Evolutionary conservation across 2,329 filamentous ascomycete species (phyloP).

Genomic region (Epichloe sylvatica): DNA sequence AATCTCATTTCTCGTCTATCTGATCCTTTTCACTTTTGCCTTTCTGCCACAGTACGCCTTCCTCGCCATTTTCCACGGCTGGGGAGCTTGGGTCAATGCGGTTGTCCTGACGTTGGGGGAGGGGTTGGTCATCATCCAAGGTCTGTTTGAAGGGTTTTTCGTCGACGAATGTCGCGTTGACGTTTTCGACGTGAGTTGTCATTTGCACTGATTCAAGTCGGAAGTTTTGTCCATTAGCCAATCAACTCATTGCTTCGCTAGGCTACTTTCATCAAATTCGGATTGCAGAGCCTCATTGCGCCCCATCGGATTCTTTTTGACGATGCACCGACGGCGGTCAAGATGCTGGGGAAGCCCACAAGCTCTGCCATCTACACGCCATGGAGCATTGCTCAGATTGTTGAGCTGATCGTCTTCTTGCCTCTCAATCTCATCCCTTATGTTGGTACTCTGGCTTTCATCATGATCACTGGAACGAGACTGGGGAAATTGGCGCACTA

Average conservation of each 20-base stretch:
- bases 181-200: constrained; percentile 59
- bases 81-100: constrained; percentile 79
- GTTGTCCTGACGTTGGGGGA: constrained; percentile 78
- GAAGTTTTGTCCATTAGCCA: not conserved
- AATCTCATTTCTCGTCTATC: constrained; percentile 69
- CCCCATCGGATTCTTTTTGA: constrained; percentile 50
- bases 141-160: constrained; percentile 66
- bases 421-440: constrained; percentile 81
- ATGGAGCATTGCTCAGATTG: constrained; percentile 80
- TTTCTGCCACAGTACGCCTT: constrained; percentile 85
- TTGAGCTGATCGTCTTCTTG: constrained; percentile 65
- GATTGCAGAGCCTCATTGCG: constrained; percentile 53
- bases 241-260: constrained; percentile 15
- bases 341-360: constrained; percentile 71
- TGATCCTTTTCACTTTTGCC: constrained; percentile 74
- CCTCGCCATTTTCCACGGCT: constrained; percentile 75
- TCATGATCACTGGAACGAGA: constrained; percentile 75
- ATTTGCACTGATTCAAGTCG: not conserved
- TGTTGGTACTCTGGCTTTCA: constrained; percentile 70
- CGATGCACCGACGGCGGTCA: constrained; percentile 59
- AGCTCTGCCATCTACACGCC: constrained; percentile 66
- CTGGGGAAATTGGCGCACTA: constrained; percentile 83
- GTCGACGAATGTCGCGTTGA: constrained; percentile 68
- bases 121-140: constrained; percentile 55
- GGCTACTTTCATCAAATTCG: constrained; percentile 61